These are phyloP conservation scores for Trichophaea hybrida DNA, from an alignment of 2,329 filamentous ascomycete genomes.

Conservation along the genomic window DNA sequence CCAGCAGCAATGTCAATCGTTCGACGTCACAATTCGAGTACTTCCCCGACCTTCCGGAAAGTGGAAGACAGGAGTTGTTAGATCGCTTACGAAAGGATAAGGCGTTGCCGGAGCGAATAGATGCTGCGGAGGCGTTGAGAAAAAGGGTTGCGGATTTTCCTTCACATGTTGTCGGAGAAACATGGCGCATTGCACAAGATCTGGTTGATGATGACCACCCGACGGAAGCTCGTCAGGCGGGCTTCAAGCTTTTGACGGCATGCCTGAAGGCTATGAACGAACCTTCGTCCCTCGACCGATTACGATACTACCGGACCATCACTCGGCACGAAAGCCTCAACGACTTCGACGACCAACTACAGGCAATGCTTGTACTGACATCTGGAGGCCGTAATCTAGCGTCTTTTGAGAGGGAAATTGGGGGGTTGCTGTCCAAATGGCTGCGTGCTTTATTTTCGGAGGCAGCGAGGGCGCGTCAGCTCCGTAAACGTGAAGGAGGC, in stretches of 20 bases:
- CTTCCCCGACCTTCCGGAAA: conserved; percentile 14
- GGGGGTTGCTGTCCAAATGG: conserved; percentile 49
- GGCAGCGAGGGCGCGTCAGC: conserved; percentile 40
- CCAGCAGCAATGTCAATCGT: conserved; percentile 4
- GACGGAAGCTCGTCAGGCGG: conserved; percentile 41
- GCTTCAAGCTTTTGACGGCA: conserved; percentile 51
- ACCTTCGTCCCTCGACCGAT: conserved; percentile 51
- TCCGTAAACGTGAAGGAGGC: conserved; percentile 30
- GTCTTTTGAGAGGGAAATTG: conserved; percentile 53
- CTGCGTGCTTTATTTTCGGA: conserved; percentile 43
- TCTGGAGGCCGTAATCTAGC: conserved; percentile 47
- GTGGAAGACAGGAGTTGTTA: conserved; percentile 12
- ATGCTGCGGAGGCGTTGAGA: conserved; percentile 24
- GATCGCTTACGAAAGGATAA: conserved; percentile 23
- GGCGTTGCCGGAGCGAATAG: conserved; percentile 24
- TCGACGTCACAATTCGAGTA: conserved; percentile 12
- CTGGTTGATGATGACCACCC: conserved; percentile 46
- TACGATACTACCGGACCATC: conserved; percentile 50
- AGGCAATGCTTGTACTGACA: conserved; percentile 47
- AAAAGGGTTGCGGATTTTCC: conserved; percentile 25
- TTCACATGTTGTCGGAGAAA: conserved; percentile 36
- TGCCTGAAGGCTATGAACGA: conserved; percentile 46
- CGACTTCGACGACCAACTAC: conserved; percentile 53
- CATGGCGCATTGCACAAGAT: conserved; percentile 54
- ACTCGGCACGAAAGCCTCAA: conserved; percentile 43